Base-by-base conservation (phyloP, 345 rosid genomes). In the Boechera stricta region DNA sequence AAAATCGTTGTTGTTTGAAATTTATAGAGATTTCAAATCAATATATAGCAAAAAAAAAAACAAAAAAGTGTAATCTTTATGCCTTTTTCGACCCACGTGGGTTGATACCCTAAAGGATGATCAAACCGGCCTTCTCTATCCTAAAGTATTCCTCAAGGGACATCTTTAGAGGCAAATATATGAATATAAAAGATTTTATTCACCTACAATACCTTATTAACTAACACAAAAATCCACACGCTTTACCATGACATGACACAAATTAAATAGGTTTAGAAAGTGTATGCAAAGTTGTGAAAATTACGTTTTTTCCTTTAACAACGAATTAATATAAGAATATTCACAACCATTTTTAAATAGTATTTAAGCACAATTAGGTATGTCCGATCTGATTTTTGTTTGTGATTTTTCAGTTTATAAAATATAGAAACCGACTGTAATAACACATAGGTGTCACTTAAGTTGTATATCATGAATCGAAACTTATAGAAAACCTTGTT, bases 81-180 rank as follows among this genome's bases (percentile, higher is more conserved):
- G 48, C 7, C 42, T 66, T 65, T 71, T 36, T 77, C 48, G 55
- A 64, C 62, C 60, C 81, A 78, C 73, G 62, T 72, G 81, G 81
- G 81, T 48, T 78, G 81, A 72, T 78, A 72, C 73, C 81, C 31
- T 48, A 78, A 78, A 78, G 77, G 73, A 39, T 48, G 58, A 78
- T 73, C 12, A 72, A 58, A 66, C 54, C 38, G 68, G 67, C 69
- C 77, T 65, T 72, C 31, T 11, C 38, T 38, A 33, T 66, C 32
- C 35, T 78, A 66, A 78, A 78, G 81, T 72, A 72, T 66, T 44
- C 15, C 77, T 58, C 57, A 72, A 78, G 81, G 60, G 81, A 66
- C 73, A 72, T 72, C 77, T 77, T 57, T 57, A 47, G 60, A 64
- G 81, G 12, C 76, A 71, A 58, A 69, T 70, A 63, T 35, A 59